Base-by-base conservation (phyloP, 2,329 filamentous ascomycete genomes). In the Pyrenophora graminea region DNA sequence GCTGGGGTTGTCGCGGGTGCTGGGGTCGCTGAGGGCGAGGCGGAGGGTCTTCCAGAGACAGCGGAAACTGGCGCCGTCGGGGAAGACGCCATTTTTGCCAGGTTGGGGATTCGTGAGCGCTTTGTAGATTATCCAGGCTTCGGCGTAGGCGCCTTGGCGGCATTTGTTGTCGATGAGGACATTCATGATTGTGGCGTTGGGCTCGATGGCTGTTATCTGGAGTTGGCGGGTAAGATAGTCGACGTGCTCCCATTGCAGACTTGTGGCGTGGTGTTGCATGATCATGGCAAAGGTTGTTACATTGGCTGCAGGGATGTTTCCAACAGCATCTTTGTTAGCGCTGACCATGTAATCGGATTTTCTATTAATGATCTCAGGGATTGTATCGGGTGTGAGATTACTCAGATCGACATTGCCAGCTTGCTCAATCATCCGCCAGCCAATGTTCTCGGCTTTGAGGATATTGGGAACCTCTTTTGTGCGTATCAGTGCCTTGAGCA, bases 401-500 rank as follows among this genome's bases (percentile, higher is more conserved):
- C 27, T 43, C 17, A 31, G 31, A 4, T 40, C 36, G 10, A 48
- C 42, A 12, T 52, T 46, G 1, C 57, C 52, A 27, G 61, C 56
- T 31, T 59, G 51, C 15, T 68, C 65, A 10, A 73, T 61, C 71
- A 74, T 74, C 34, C 59, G 62, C 66, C 71, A 71, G 6, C 63
- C 70, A 13, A 74, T 62, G 23, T 69, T 67, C 48, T 73, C 71
- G 2, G 71, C 71, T 53, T 69, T 69, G 10, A 68, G 34, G 8
- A 63, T 27, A 13, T 60, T 51, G 7, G 51, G 48, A 6, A 45
- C 30, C 7, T 66, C 51, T 34, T 61, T 56, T 1, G 66, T 63
- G 10, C 90, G 83, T 44, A 94, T 78, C 82, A 89, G 91, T 1
- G 88, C 89, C 7, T 86, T 89, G 46, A 96, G 84, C 17, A 96